Conservation (phyloP, 805 yeast genomes). For the Ascoidea asiatica region DNA sequence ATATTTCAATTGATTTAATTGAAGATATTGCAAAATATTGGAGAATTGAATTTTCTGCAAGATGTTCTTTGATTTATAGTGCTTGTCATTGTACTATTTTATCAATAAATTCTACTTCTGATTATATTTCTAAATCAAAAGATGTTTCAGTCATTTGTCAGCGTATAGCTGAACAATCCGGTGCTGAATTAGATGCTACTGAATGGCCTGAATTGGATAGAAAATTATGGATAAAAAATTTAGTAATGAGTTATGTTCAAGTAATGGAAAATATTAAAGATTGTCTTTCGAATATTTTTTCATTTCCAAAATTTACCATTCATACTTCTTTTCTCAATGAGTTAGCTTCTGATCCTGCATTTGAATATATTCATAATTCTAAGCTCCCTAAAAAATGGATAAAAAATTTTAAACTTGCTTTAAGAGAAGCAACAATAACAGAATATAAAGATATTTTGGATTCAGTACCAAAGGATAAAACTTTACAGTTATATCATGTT, state of each 20-base stretch:
- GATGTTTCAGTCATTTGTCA: conserved; percentile 21
- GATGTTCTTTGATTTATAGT: conserved; percentile 34
- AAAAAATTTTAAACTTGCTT: conserved; percentile 19
- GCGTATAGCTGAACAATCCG: conserved; percentile 13
- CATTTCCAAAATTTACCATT: conserved; percentile 48
- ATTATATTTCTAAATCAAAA: conserved; percentile 17
- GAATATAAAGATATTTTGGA: conserved; percentile 29
- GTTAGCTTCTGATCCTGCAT: conserved; percentile 31
- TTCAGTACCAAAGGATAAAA: conserved; percentile 44
- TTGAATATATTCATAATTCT: conserved; percentile 20
- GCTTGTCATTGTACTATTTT: conserved; percentile 29
- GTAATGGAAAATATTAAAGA: conserved; percentile 31
- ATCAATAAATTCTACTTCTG: conserved; percentile 7
- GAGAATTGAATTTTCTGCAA: conserved; percentile 39
- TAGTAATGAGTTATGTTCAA: conserved; percentile 31
- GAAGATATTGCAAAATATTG: conserved; percentile 26
- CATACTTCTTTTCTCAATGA: conserved; percentile 34
- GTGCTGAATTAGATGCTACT: conserved; percentile 14
- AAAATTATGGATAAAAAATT: conserved; percentile 32
- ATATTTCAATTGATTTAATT: conserved; percentile 6
- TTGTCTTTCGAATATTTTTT: conserved; percentile 26
- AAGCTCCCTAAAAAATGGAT: conserved; percentile 32
- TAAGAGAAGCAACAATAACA: conserved; percentile 27
- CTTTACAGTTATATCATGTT: conserved; percentile 40
- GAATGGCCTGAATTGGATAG: conserved; percentile 33